Evolutionary conservation across 192 early-diverging fungal genomes (phyloP), one percentile per base, ranked within the genome.

Genomic region (Bifiguratus adelaidae): DNA sequence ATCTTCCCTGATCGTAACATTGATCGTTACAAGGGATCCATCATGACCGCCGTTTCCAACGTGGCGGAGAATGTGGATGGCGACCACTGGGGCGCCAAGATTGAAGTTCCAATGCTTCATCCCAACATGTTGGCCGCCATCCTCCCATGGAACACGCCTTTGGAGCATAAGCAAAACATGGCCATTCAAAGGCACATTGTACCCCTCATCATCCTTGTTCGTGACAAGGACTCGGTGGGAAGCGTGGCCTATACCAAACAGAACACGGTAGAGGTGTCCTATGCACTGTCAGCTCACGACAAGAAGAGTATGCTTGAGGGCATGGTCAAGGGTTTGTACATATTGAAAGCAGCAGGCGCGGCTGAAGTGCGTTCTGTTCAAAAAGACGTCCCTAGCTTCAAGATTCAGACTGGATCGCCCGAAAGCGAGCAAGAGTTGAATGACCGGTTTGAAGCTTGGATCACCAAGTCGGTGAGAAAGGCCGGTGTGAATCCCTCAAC

Each of bases 281-380:
- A 71, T 45, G 47, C 34, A 7, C 8, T 85, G 3, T 69, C 71
- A 7, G 56, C 53, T 7, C 70, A 77, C 33, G 84, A 85, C 41
- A 36, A 43, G 13, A 33, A 57, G 4, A 65, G 68, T 4, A 43
- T 82, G 12, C 28, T 66, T 3, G 60, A 52, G 2, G 79, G 75
- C 40, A 48, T 76, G 9, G 42, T 65, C 2, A 56, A 60, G 3
- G 55, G 69, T 7, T 40, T 73, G 24, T 51, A 65, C 3, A 47
- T 80, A 19, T 47, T 87, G 12, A 63, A 80, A 6, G 78, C 84
- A 4, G 80, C 78, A 12, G 84, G 84, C 33, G 84, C 84, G 2
- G 56, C 48, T 24, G 53, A 71, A 28, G 53, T 87, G 15, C 60
- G 51, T 34, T 80, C 82, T 0, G 49, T 59, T 5, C 80, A 83